Evolutionary conservation across 495 filamentous ascomycete genomes (phyloP).

Genomic region (Niebla homalea): DNA sequence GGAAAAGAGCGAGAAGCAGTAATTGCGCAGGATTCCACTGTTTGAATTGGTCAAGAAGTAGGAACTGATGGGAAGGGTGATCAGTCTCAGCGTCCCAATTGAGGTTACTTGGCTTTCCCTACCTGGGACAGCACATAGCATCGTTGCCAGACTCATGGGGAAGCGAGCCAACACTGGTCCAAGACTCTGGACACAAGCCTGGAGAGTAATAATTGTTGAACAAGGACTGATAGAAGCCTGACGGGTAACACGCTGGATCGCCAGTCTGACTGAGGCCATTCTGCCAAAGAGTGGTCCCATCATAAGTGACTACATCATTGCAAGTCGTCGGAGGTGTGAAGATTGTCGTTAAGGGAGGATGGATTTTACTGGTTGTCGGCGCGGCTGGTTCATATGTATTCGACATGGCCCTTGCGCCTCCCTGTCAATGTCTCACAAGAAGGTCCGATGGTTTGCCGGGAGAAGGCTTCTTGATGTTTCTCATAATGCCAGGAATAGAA

Average conservation of each 20-base stretch:
- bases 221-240: slow-evolving; percentile 3
- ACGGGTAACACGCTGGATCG: slow-evolving; percentile 9
- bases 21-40: neutral
- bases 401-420: slow-evolving; percentile 37
- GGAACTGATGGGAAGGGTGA: neutral
- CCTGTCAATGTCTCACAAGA: slow-evolving; percentile 41
- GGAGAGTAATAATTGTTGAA: slow-evolving; percentile 8
- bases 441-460: too few relatives aligned
- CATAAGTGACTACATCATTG: slow-evolving; percentile 6
- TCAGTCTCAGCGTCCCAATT: neutral
- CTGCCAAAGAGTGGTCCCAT: slow-evolving; percentile 10
- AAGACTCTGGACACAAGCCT: slow-evolving; percentile 7
- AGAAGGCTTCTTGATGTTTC: too few relatives aligned
- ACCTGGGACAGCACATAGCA: slow-evolving; percentile 8
- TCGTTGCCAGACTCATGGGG: neutral
- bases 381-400: slow-evolving; percentile 13
- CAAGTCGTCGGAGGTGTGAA: slow-evolving; percentile 11
- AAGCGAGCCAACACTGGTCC: slow-evolving; percentile 4
- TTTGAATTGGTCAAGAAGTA: slow-evolving; percentile 2
- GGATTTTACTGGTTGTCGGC: neutral
- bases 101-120: neutral
- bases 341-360: slow-evolving; percentile 7
- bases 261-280: slow-evolving; percentile 9
- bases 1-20: slow-evolving; percentile 4
- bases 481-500: too few relatives aligned